phyloP scores from a whole-genome alignment of 306 rosid species.

The Spatholobus suberectus region DNA sequence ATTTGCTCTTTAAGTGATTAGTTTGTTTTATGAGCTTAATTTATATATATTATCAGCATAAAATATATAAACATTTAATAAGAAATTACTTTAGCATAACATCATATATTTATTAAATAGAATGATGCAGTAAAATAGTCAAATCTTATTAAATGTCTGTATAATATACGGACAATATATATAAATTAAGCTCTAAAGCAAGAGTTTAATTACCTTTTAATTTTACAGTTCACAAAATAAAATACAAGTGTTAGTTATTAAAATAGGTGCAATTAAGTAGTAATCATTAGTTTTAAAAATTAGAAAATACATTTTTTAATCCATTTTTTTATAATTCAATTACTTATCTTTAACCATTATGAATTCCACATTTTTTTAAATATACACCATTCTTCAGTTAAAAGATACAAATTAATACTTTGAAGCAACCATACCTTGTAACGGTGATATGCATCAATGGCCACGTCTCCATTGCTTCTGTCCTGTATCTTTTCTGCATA shows the following conservation, averaged over 20 bases:
- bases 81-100: neutral
- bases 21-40: neutral
- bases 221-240: neutral
- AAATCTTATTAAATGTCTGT: neutral
- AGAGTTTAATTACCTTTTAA: neutral
- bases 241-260: neutral
- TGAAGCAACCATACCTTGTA: conserved; percentile 40
- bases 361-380: neutral
- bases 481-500: conserved; percentile 48
- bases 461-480: conserved; percentile 52
- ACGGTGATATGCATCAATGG: conserved; percentile 53
- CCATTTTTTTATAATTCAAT: neutral
- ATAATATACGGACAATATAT: too few species aligned
- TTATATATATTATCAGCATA: neutral
- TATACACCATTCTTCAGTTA: neutral
- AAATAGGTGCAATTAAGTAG: neutral
- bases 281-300: neutral
- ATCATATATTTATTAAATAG: neutral
- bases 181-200: neutral
- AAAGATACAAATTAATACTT: neutral
- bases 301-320: neutral
- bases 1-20: neutral
- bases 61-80: neutral
- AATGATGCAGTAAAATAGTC: neutral
- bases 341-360: neutral